Evolutionary conservation across 306 rosid genomes (phyloP), one percentile per base, ranked within the genome.

Genomic region (Rubus parviflorus): DNA sequence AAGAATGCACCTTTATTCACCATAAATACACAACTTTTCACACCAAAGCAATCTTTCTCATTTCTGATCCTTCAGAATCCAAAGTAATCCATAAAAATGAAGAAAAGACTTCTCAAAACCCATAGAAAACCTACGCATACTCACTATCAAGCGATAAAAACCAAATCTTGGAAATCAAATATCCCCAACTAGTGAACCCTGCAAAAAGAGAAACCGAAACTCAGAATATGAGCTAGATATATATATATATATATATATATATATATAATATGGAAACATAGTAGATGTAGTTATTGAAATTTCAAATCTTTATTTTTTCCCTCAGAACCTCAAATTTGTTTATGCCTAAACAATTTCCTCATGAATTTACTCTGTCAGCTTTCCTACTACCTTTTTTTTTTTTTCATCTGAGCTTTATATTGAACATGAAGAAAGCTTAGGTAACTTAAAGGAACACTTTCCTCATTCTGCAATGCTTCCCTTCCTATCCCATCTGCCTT

Each of bases 1-100:
- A 73, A 19, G 57, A 64, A 67, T 23, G 67, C 58, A 81, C 80
- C 82, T 77, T 68, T 76, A 47, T 73, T 72, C 82, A 67, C 77
- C 47, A 62, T 15, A 63, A 35, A 77, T 57, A 45, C 43, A 20
- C 30, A 68, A 51, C 64, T 83, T 76, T 46, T 75, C 72, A 75
- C 52, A 72, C 69, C 68, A 69, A 68, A 60, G 62, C 63, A 53
- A 77, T 51, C 74, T 48, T 76, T 63, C 82, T 61, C 76, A 72
- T 74, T 35, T 60, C 73, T 45, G 71, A 83, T 71, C 53, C 68
- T 76, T 71, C 78, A 60, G 8, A 74, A 40, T 41, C 47, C 68
- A 76, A 72, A 65, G 37, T 41, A 70, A 71, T 46, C 75, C 72
- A 65, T 46, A 48, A 56, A 70, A 57, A 71, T 10, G 37, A 74